Evolutionary conservation across 352 stramenopile species (phyloP).

Genomic region (Pythium brassicae): DNA sequence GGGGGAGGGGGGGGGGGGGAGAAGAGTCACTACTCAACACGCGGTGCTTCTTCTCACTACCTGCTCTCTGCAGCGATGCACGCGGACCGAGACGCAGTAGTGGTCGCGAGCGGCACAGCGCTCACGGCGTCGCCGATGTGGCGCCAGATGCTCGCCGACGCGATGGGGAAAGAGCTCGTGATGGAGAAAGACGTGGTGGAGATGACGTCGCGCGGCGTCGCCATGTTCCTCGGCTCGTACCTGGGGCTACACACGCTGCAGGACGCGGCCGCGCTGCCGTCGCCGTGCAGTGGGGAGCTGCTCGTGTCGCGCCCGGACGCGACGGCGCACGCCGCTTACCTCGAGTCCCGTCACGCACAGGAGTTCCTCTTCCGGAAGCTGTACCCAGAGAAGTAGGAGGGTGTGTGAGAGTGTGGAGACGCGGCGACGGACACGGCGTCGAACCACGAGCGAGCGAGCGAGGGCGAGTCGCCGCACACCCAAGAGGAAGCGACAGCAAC

Average conservation of each 20-base stretch:
- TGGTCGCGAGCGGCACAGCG: constrained; percentile 80
- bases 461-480: too few species aligned
- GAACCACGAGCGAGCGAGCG: too few species aligned
- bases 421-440: too few species aligned
- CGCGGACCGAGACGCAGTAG: constrained; percentile 40
- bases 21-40: too few species aligned
- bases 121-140: constrained; percentile 75
- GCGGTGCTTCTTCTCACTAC: too few species aligned
- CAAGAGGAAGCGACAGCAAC: too few species aligned
- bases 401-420: too few species aligned
- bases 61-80: constrained; percentile 18
- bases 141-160: constrained; percentile 87
- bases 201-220: constrained; percentile 82
- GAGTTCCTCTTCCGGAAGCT: constrained; percentile 73
- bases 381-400: constrained; percentile 30
- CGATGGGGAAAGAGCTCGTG: constrained; percentile 65
- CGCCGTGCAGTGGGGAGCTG: constrained; percentile 14
- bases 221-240: constrained; percentile 63
- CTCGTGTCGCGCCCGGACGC: constrained; percentile 38
- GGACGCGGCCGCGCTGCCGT: constrained; percentile 25
- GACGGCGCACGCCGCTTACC: constrained; percentile 49
- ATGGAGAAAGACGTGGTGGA: constrained; percentile 61
- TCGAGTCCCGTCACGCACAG: constrained; percentile 60
- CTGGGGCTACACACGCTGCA: constrained; percentile 51
- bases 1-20: too few species aligned